Conservation (phyloP, 768 basidiomycete species). For the Phallus indusiatus region DNA sequence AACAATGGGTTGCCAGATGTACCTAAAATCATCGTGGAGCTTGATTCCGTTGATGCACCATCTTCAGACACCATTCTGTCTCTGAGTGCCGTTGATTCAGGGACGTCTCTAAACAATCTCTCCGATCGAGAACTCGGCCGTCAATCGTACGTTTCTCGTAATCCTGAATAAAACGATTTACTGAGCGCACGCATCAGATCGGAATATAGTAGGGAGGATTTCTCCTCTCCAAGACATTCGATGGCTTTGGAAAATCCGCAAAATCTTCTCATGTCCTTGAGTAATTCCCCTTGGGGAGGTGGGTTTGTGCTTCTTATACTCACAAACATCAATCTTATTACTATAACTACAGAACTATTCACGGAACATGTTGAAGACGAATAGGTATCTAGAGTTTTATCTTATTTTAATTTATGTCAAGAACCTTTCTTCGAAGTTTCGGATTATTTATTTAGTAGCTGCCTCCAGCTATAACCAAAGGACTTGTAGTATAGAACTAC, state of each 20-base stretch:
- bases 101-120: slow-evolving; percentile 54
- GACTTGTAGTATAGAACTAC: background rate
- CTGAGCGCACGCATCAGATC: background rate
- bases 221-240: slow-evolving; percentile 5
- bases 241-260: slow-evolving; percentile 24
- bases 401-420: background rate
- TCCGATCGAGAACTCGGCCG: slow-evolving; percentile 39
- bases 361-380: background rate
- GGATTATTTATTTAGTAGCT: background rate
- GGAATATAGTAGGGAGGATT: slow-evolving; percentile 20
- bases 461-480: background rate
- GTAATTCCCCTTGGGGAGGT: slow-evolving; percentile 69
- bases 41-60: slow-evolving; percentile 36
- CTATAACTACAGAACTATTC: background rate
- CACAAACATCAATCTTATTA: background rate
- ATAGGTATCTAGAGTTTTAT: background rate
- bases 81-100: slow-evolving; percentile 13
- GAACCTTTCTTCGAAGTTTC: too few relatives aligned
- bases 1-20: slow-evolving; percentile 35
- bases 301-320: slow-evolving; percentile 16
- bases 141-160: slow-evolving; percentile 34
- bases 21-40: slow-evolving; percentile 61
- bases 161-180: background rate
- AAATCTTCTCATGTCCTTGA: slow-evolving; percentile 46
- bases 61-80: slow-evolving; percentile 23